Percentiles rank a stretch among this genome's conserved stretches.
Conservation (phyloP, 768 basidiomycete genomes). For the Psilocybe subaeruginosa region DNA sequence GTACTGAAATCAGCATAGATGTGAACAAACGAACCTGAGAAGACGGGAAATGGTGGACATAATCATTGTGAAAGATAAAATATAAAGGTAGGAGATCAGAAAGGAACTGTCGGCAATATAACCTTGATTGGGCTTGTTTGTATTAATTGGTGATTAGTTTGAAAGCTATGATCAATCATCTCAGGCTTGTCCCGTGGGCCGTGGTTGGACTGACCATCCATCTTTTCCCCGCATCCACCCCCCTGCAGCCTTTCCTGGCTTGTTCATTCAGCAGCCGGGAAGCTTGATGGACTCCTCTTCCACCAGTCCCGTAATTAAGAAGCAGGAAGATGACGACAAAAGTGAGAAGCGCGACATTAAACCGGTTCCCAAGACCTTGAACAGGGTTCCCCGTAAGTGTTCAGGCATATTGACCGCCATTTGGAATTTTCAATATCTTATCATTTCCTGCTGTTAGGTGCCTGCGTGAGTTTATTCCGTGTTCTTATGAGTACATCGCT, state of each 20-base stretch:
- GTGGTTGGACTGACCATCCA: constrained; percentile 23
- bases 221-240: constrained; percentile 36
- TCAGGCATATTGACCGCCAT: constrained; percentile 6
- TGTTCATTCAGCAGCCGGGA: constrained; percentile 21
- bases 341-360: constrained; percentile 69
- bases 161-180: constrained; percentile 1
- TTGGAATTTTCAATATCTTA: background rate
- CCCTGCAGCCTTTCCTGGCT: constrained; percentile 25
- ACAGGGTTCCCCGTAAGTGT: constrained; percentile 83
- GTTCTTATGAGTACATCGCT: background rate
- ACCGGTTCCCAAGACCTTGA: constrained; percentile 76
- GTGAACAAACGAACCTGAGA: constrained; percentile 39
- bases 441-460: constrained; percentile 49
- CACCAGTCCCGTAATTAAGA: constrained; percentile 46
- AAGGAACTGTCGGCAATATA: constrained; percentile 12
- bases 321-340: constrained; percentile 63
- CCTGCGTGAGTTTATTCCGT: constrained; percentile 61
- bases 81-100: background rate
- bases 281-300: constrained; percentile 39
- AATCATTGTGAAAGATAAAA: constrained; percentile 40
- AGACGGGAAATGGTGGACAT: constrained; percentile 51
- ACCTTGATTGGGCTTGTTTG: constrained; percentile 27
- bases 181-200: constrained; percentile 7
- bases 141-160: constrained; percentile 16
- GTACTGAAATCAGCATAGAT: background rate